Base-by-base conservation (phyloP, 345 rosid genomes). In the Gossypium australe region DNA sequence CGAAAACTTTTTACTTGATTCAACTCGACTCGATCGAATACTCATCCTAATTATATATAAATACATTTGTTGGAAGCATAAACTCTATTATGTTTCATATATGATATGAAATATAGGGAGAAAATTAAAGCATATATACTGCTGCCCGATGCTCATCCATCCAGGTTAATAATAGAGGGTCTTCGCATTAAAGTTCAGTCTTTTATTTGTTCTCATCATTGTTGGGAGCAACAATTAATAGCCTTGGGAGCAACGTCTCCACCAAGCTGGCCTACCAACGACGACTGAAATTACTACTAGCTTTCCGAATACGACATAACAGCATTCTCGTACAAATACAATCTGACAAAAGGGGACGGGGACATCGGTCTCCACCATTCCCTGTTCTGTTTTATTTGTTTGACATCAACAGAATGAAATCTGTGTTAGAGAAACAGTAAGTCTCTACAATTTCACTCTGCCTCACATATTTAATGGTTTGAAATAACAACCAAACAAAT, bases 391-490 rank as follows among this genome's bases (percentile, higher is more conserved):
- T 57, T 18, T 69, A 69, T 24, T 4, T 57, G 60, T 14, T 43
- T 58, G 58, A 44, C 22, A 11, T 27, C 45, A 44, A 73, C 57
- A 17, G 57, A 24, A 76, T 9, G 70, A 59, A 51, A 61, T 22
- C 14, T 17, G 58, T 55, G 69, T 66, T 2, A 34, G 38, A 34
- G 38, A 29, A 29, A 34, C 38, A 34, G 38, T 29, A 29, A 29
- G 34, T 29, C 34, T 29, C 5, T 29, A 29, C 34, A 29, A 29
- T 29, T 29, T 29, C 34, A 3, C 41, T 5, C 41, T 34, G 38
- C 48, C 11, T 7, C 48, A 0, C 77, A 52, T 71, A 2, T 59
- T 59, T 72, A 22, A 20, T 67, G 79, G 65, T 41, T 73, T 64
- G 22, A n/a, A 65, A 65, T 18, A n/a, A 64, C 25, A 43, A 20